Evolutionary conservation across 1,284 basidiomycete genomes (phyloP).

Genomic region (Pyrrhoderma noxium): DNA sequence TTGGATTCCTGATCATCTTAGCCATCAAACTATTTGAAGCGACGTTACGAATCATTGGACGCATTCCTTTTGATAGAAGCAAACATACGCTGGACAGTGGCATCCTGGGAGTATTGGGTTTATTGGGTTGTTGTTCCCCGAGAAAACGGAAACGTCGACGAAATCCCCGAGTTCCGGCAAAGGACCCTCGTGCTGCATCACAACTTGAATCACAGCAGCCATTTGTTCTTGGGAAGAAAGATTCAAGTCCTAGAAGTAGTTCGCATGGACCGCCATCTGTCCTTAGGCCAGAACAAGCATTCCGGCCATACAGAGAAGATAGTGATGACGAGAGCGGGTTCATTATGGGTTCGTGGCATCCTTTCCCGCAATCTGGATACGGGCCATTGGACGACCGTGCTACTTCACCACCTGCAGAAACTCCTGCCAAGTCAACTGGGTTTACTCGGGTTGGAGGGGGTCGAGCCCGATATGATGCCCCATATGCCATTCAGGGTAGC

Average conservation of each 20-base stretch:
- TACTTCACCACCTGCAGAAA: constrained; percentile 25
- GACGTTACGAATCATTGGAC: constrained; percentile 68
- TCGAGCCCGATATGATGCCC: constrained; percentile 67
- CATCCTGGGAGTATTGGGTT: constrained; percentile 72
- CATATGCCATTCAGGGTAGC: constrained; percentile 55
- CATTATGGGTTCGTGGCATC: constrained; percentile 82
- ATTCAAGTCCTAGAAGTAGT: constrained; percentile 30
- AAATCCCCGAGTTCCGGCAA: constrained; percentile 21
- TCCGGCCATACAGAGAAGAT: constrained; percentile 70
- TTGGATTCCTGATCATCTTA: constrained; percentile 76
- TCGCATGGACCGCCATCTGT: constrained; percentile 63
- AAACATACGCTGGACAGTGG: constrained; percentile 76
- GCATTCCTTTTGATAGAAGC: constrained; percentile 81
- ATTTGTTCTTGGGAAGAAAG: constrained; percentile 19
- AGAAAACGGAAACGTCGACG: constrained; percentile 39
- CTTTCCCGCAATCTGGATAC: constrained; percentile 53
- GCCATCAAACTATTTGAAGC: constrained; percentile 82
- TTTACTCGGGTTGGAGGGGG: constrained; percentile 76
- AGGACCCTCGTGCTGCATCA: constrained; percentile 11
- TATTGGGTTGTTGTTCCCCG: constrained; percentile 66
- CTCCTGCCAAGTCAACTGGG: constrained; percentile 41
- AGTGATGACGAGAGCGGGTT: constrained; percentile 71
- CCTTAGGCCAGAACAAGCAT: constrained; percentile 67
- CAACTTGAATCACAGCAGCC: constrained; percentile 10
- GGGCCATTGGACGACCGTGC: constrained; percentile 33